phyloP scores from a whole-genome alignment of 208 protist genomes.

The Blastocrithidia nonstop region DNA sequence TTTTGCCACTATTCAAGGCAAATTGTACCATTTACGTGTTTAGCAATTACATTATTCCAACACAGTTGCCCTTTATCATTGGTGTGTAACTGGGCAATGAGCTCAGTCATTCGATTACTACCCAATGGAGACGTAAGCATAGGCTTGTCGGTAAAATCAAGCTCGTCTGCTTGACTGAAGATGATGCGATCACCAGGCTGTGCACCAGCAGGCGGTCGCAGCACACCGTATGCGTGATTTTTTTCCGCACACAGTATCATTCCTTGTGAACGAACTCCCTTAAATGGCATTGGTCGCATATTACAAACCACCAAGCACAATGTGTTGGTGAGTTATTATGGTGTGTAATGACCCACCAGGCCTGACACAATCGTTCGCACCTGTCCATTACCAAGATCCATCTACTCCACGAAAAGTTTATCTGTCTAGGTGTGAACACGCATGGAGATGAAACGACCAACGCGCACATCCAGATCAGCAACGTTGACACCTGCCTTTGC shows the following conservation, averaged over 20 bases:
- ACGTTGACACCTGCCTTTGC: slow-evolving; percentile 14
- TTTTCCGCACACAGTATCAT: slow-evolving; percentile 87
- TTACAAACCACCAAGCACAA: slow-evolving; percentile 85
- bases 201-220: slow-evolving; percentile 37
- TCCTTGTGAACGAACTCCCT: slow-evolving; percentile 78
- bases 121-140: too few relatives aligned
- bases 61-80: slow-evolving; percentile 30
- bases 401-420: slow-evolving; percentile 83
- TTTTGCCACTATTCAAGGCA: too few relatives aligned
- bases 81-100: slow-evolving; percentile 42
- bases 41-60: slow-evolving; percentile 40
- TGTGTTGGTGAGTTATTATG: slow-evolving; percentile 53
- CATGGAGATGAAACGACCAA: slow-evolving; percentile 73
- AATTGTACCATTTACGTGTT: slow-evolving; percentile 11
- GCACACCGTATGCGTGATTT: slow-evolving; percentile 27
- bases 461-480: slow-evolving; percentile 36
- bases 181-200: slow-evolving; percentile 50
- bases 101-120: slow-evolving; percentile 34
- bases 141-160: too few relatives aligned
- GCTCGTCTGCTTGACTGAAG: slow-evolving; percentile 23
- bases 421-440: slow-evolving; percentile 74
- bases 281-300: slow-evolving; percentile 84
- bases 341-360: slow-evolving; percentile 64
- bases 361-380: slow-evolving; percentile 85
- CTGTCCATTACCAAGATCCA: slow-evolving; percentile 83